Conservation (phyloP, 2,329 filamentous ascomycete genomes). For the Colletotrichum ledebouriae region DNA sequence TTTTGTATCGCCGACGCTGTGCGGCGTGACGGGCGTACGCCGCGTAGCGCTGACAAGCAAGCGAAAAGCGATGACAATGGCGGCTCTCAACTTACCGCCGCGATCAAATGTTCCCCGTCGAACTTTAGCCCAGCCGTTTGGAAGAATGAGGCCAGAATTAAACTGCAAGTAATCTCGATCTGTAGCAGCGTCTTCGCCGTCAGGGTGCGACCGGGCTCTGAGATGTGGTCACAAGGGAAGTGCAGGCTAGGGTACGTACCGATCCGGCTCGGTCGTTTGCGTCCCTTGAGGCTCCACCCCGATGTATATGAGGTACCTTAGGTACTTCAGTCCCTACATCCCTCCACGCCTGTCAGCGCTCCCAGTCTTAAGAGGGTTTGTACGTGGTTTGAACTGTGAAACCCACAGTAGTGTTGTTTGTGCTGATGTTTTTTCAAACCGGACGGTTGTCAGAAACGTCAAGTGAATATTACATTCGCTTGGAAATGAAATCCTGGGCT, state of each 20-base stretch:
- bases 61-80: background rate
- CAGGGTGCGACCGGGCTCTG: constrained; percentile 15
- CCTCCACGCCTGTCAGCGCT: constrained; percentile 11
- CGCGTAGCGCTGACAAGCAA: constrained; percentile 3
- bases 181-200: constrained; percentile 6
- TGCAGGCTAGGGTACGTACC: constrained; percentile 6
- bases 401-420: constrained; percentile 41
- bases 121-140: background rate
- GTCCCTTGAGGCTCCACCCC: constrained; percentile 40
- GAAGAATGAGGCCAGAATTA: background rate
- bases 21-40: background rate
- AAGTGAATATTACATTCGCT: constrained; percentile 22
- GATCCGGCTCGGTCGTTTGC: constrained; percentile 7
- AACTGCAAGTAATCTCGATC: background rate
- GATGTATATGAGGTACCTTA: background rate
- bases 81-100: too few species aligned
- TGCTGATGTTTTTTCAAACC: constrained; percentile 41
- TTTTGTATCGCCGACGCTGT: constrained; percentile 20
- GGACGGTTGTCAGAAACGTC: constrained; percentile 39
- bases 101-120: background rate
- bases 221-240: constrained; percentile 11
- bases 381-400: constrained; percentile 41
- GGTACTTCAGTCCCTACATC: background rate
- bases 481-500: constrained; percentile 20
- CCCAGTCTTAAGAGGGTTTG: constrained; percentile 12